Evolutionary conservation across 164 flowering plant genomes (phyloP), one percentile per base, ranked within the genome.

Genomic region (Houttuynia cordata): DNA sequence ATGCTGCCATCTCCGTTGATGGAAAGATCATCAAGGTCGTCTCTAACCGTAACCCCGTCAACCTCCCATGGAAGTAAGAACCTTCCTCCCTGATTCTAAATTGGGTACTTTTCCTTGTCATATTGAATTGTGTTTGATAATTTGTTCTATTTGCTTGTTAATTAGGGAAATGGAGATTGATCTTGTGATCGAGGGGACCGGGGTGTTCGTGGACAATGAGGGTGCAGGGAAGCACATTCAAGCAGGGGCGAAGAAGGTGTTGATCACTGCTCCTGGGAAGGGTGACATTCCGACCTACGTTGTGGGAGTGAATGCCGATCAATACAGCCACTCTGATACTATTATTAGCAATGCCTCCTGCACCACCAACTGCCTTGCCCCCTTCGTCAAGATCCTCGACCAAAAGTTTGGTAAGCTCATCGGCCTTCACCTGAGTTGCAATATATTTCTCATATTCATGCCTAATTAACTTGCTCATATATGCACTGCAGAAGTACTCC

Each of bases 271-370:
- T 40, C 78, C 98, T 0, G 97, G 97, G 13, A 93, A 93, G 66
- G 98, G 97, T 30, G 97, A 93, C 69, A 93, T 93, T 34, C 98
- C 98, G 17, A 90, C 98, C 65, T 93, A 93, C 53, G 98, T 93
- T 3, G 91, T 93, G 14, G 97, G 97, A n/a, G 98, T 93, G 57
- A 90, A 90, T 69, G 96, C 86, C 1, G 94, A 86, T 0, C 59
- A 53, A 4, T 87, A 93, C 82, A 71, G 19, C 71, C 92, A 58
- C 0, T 75, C 24, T 24, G 96, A 93, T 42, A 59, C 83, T 74
- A 89, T 85, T 72, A 92, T 88, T 79, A 89, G 98, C 78, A 89
- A 88, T 61, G 96, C 96, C 9, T 92, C 95, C 63, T 88, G 95
- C 79, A 89, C 96, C 75, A 92, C 98, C 64, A 88, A 86, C 66